Conservation (phyloP, 1,139 yeast genomes). For the Zygotorulaspora mrakii region DNA sequence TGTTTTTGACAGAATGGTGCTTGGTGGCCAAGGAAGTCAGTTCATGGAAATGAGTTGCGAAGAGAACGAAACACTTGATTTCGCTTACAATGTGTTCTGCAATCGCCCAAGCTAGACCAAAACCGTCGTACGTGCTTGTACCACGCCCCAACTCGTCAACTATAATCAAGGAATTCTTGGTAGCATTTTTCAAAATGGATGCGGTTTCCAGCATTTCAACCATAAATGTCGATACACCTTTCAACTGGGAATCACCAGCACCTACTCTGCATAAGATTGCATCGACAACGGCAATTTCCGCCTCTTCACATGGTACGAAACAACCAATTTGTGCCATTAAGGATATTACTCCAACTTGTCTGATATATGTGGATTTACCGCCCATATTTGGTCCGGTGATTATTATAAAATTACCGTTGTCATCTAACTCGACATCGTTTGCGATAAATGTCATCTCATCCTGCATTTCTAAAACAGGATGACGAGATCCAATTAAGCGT, state of each 20-base stretch:
- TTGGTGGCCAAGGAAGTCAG: conserved; percentile 70
- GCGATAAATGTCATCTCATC: conserved; percentile 85
- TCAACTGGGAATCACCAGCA: conserved; percentile 94
- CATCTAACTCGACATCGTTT: conserved; percentile 64
- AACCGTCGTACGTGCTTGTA: conserved; percentile 95
- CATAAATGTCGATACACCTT: conserved; percentile 96
- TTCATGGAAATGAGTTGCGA: conserved; percentile 98
- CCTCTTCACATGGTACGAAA: conserved; percentile 72
- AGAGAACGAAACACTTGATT: conserved; percentile 73
- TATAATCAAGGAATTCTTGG: conserved; percentile 76
- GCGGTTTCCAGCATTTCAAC: conserved; percentile 97
- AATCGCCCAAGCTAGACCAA: conserved; percentile 96
- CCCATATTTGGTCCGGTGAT: conserved; percentile 99
- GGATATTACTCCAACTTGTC: conserved; percentile 87
- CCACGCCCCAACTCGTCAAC: conserved; percentile 97
- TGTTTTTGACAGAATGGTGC: conserved; percentile 62
- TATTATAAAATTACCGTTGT: conserved; percentile 64
- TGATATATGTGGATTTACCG: conserved; percentile 90
- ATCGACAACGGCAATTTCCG: conserved; percentile 80
- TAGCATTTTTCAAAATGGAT: conserved; percentile 81
- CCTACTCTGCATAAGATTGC: conserved; percentile 96
- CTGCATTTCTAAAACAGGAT: conserved; percentile 90
- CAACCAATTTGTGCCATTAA: conserved; percentile 91
- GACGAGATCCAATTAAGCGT: conserved; percentile 69
- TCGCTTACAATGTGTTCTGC: conserved; percentile 75